Evolutionary conservation across 2,329 filamentous ascomycete species (phyloP).

Genomic region (Macrophomina phaseolina): DNA sequence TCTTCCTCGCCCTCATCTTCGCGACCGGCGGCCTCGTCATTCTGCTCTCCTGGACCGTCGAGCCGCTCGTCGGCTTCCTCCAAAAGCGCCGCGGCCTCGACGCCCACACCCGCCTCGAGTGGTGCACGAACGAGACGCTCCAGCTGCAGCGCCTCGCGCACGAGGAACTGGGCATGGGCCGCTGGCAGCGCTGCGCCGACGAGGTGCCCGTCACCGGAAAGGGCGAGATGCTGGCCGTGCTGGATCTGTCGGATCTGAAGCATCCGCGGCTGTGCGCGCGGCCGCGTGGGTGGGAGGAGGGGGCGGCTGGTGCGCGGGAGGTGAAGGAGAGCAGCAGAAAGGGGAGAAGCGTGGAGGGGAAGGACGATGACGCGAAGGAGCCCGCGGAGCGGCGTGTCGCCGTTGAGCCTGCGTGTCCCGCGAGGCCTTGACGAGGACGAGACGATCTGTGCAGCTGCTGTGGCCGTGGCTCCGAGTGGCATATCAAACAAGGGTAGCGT

Average conservation of each 20-base stretch:
- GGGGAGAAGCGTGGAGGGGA: background rate
- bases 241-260: conserved; percentile 5
- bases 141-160: conserved; percentile 26
- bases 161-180: conserved; percentile 2
- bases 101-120: conserved; percentile 28
- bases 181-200: background rate
- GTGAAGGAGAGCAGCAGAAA: background rate
- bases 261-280: background rate
- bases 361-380: background rate
- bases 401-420: background rate
- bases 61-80: background rate
- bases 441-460: background rate
- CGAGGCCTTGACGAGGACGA: background rate
- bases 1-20: background rate
- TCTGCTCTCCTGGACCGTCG: background rate
- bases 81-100: background rate
- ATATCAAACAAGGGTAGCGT: background rate
- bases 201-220: conserved; percentile 14
- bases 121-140: conserved; percentile 27
- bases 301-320: background rate
- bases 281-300: background rate
- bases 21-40: background rate
- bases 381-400: background rate
- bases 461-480: background rate
- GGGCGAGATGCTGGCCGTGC: conserved; percentile 17